Conservation (phyloP, 148 eudicot species). For the Fallopia convolvulus region DNA sequence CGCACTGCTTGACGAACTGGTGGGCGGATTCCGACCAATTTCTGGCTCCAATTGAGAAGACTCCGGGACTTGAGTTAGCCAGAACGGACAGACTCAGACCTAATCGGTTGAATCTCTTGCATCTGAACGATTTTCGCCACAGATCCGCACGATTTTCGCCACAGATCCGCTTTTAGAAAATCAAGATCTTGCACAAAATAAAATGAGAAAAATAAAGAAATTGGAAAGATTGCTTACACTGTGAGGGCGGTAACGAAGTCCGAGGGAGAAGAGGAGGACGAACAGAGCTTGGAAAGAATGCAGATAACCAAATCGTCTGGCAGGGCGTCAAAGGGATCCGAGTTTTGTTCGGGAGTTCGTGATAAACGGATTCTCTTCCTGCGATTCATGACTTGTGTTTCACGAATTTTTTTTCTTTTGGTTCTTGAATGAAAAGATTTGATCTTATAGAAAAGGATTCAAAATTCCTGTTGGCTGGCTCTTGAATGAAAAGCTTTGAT, state of each 20-base stretch:
- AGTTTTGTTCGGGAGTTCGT: not conserved
- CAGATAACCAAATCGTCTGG: conserved; percentile 48
- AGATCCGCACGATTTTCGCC: conserved; percentile 8
- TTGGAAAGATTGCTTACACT: conserved; percentile 26
- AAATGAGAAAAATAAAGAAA: not conserved
- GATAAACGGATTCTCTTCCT: not conserved
- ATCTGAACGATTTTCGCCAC: conserved; percentile 12
- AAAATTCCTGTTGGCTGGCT: not conserved
- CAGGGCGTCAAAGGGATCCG: conserved; percentile 34
- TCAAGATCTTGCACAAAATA: not conserved
- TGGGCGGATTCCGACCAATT: conserved; percentile 43
- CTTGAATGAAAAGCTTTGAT: not conserved
- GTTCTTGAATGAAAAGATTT: not conserved
- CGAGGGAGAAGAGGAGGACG: conserved; percentile 37
- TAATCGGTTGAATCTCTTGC: conserved; percentile 22
- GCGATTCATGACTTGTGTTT: not conserved
- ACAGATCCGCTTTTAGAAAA: not conserved
- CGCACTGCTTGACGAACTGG: conserved; percentile 40
- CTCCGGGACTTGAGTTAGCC: conserved; percentile 26
- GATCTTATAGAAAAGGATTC: no score
- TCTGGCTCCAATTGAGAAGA: conserved; percentile 33
- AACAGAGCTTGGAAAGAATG: conserved; percentile 37
- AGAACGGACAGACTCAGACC: conserved; percentile 24
- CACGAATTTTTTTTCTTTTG: not conserved
- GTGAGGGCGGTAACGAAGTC: conserved; percentile 38